Evolutionary conservation across 148 eudicot genomes (phyloP).

Genomic region (Rhododendron henanense): DNA sequence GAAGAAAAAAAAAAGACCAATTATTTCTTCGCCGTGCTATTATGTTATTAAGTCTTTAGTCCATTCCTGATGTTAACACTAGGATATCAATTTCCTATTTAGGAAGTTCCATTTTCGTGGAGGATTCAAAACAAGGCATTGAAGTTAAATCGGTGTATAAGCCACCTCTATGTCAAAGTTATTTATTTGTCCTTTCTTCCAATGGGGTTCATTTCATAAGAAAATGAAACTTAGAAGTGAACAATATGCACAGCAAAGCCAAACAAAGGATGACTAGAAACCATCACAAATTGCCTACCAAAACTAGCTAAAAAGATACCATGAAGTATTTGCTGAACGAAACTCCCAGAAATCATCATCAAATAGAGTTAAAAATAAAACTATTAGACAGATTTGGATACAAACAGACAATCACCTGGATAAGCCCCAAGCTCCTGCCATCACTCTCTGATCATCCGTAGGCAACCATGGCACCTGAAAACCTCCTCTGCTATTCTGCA

Average conservation of each 20-base stretch:
- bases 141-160: neutral
- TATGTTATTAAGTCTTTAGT: too few relatives aligned
- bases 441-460: conserved; percentile 11
- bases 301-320: neutral
- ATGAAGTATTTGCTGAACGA: neutral
- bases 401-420: conserved; percentile 20
- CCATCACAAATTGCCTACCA: neutral
- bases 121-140: too few relatives aligned
- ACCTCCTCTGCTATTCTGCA: conserved; percentile 13
- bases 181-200: neutral
- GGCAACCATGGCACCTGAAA: conserved; percentile 18
- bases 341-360: neutral
- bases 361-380: neutral
- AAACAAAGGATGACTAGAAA: neutral
- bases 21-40: too few relatives aligned
- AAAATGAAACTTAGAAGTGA: neutral
- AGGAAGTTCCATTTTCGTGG: too few relatives aligned
- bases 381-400: neutral
- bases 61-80: too few relatives aligned
- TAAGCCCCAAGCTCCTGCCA: conserved; percentile 17
- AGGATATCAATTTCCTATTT: too few relatives aligned
- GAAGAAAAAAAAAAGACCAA: too few relatives aligned
- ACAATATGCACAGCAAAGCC: neutral
- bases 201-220: neutral
- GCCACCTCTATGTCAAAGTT: neutral